phyloP scores from a whole-genome alignment of 805 yeast species.

The Pichia californica region DNA sequence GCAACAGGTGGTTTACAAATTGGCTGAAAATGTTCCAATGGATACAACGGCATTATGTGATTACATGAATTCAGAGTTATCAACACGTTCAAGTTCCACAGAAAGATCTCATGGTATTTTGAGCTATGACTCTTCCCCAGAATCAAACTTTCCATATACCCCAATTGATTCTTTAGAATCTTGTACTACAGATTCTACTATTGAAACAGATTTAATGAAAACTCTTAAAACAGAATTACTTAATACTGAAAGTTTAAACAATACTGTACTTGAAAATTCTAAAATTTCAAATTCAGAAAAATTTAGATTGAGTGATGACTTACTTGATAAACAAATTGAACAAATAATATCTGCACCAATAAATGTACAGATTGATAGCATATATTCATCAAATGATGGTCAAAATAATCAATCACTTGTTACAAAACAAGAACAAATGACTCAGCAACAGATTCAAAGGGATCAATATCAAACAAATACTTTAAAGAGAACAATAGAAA shows the following conservation, averaged over 20 bases:
- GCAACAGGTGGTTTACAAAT: neutral
- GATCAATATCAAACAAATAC: neutral
- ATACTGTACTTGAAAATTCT: neutral
- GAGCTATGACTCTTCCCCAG: conserved; percentile 12
- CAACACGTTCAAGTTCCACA: neutral
- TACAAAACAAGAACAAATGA: neutral
- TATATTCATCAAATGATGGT: neutral
- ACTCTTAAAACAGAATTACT: neutral
- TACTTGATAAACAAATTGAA: conserved; percentile 4
- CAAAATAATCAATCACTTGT: no score
- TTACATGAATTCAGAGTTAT: neutral
- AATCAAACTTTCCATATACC: conserved; percentile 17
- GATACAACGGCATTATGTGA: no score
- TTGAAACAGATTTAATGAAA: conserved; percentile 4
- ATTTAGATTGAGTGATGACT: neutral
- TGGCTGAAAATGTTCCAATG: no score
- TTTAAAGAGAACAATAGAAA: neutral
- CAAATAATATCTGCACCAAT: neutral
- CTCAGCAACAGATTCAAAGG: neutral
- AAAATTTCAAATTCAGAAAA: neutral
- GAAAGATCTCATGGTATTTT: conserved; percentile 2
- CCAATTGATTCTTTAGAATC: conserved; percentile 20
- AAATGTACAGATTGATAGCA: neutral
- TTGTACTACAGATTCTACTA: conserved; percentile 7
- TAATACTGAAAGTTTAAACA: neutral